Conservation (phyloP, 1,139 yeast genomes). For the Protomyces gravidus region DNA sequence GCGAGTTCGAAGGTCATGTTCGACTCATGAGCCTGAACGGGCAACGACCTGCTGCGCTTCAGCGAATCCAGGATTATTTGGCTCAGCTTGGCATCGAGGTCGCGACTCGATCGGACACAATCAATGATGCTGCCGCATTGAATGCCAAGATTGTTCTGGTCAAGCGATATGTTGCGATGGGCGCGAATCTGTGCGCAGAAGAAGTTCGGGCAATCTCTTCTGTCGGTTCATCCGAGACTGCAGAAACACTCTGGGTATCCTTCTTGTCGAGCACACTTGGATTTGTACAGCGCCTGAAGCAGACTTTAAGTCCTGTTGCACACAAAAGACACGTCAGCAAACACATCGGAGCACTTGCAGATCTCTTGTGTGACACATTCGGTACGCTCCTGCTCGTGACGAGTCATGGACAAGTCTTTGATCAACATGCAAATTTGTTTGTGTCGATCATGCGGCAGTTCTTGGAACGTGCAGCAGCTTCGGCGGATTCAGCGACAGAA, state of each 20-base stretch:
- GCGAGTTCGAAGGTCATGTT: constrained; percentile 34
- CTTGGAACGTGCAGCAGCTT: constrained; percentile 39
- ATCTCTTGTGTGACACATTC: constrained; percentile 37
- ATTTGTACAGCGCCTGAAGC: not conserved
- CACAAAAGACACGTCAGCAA: not conserved
- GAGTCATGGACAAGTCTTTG: not conserved
- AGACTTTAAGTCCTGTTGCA: not conserved
- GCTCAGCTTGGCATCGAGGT: not conserved
- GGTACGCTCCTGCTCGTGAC: constrained; percentile 28
- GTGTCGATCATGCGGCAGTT: constrained; percentile 52
- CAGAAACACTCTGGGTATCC: not conserved
- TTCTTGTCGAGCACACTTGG: not conserved
- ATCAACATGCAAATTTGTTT: constrained; percentile 42
- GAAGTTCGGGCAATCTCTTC: not conserved
- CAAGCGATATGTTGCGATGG: not conserved
- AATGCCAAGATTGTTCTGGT: not conserved
- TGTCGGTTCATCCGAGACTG: not conserved
- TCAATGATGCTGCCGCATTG: not conserved
- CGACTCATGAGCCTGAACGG: constrained; percentile 32
- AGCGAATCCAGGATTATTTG: constrained; percentile 35
- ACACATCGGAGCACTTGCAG: constrained; percentile 36
- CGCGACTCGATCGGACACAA: not conserved
- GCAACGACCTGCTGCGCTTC: constrained; percentile 31
- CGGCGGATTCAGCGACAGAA: constrained; percentile 26
- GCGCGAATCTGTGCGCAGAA: constrained; percentile 3